A percentile compares a stretch with the other conserved stretches of the same genome.
Conservation (phyloP, 2,329 filamentous ascomycete species). For the Dactylonectria macrodidyma region DNA sequence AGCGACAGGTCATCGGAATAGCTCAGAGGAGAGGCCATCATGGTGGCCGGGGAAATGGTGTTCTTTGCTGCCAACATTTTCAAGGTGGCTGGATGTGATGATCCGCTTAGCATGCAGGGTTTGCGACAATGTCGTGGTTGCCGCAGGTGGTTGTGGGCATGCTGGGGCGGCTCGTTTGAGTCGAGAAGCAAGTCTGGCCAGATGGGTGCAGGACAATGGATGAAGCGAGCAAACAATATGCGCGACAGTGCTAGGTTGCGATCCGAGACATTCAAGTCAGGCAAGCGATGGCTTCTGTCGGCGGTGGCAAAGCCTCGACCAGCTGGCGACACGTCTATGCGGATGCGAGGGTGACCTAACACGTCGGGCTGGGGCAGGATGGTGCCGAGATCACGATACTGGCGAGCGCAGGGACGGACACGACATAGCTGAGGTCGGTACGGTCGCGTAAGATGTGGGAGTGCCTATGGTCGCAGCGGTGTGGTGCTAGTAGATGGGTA, state of each 20-base stretch:
- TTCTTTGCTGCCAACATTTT: conserved; percentile 50
- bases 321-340: conserved; percentile 32
- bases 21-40: conserved; percentile 51
- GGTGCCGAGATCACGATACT: conserved; percentile 40
- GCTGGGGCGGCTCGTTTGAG: conserved; percentile 39
- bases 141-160: conserved; percentile 41
- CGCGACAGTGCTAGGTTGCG: conserved; percentile 34
- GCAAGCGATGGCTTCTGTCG: conserved; percentile 36
- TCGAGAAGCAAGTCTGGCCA: conserved; percentile 34
- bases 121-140: conserved; percentile 42
- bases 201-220: conserved; percentile 35
- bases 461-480: conserved; percentile 19
- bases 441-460: conserved; percentile 28
- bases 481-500: background rate
- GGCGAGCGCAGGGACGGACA: conserved; percentile 38
- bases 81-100: conserved; percentile 11
- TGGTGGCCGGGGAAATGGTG: conserved; percentile 50
- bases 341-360: conserved; percentile 39
- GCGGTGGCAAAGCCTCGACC: conserved; percentile 29
- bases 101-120: conserved; percentile 37
- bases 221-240: conserved; percentile 31
- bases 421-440: conserved; percentile 40
- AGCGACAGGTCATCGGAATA: conserved; percentile 47
- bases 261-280: conserved; percentile 42
- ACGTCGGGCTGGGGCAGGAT: conserved; percentile 33